Conservation (phyloP, 306 rosid genomes). For the Castanea mollissima region DNA sequence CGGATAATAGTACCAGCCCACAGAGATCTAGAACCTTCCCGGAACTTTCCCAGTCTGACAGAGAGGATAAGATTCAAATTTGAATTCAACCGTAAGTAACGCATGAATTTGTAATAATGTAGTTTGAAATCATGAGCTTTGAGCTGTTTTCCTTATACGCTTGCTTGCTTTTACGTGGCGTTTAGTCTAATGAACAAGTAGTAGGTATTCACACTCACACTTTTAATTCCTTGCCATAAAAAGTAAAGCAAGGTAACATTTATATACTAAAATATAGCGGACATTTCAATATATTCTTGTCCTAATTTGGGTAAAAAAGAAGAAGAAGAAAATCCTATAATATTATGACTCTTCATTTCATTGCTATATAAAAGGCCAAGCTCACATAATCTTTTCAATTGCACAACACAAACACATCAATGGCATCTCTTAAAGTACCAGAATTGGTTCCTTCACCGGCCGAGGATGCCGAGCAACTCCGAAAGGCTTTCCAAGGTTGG, state of each 20-base stretch:
- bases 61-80: too few relatives aligned
- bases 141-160: neutral
- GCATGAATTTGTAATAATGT: too few relatives aligned
- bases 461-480: conserved; percentile 79
- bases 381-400: neutral
- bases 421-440: conserved; percentile 73
- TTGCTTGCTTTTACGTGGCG: neutral
- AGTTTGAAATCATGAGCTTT: neutral
- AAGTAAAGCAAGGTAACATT: neutral
- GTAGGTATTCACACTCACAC: neutral
- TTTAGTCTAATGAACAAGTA: neutral
- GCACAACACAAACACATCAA: conserved; percentile 18
- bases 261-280: neutral
- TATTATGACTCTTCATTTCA: too few relatives aligned
- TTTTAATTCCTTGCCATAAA: neutral
- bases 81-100: too few relatives aligned
- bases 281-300: neutral
- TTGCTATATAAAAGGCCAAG: neutral
- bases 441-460: conserved; percentile 60
- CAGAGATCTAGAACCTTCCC: too few relatives aligned
- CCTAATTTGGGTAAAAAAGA: too few relatives aligned
- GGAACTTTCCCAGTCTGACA: too few relatives aligned
- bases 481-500: conserved; percentile 72
- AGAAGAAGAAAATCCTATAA: too few relatives aligned
- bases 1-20: too few relatives aligned